These are phyloP conservation scores for Polyporus tsugae DNA, from an alignment of 1,284 basidiomycete species.

Conservation along the genomic window DNA sequence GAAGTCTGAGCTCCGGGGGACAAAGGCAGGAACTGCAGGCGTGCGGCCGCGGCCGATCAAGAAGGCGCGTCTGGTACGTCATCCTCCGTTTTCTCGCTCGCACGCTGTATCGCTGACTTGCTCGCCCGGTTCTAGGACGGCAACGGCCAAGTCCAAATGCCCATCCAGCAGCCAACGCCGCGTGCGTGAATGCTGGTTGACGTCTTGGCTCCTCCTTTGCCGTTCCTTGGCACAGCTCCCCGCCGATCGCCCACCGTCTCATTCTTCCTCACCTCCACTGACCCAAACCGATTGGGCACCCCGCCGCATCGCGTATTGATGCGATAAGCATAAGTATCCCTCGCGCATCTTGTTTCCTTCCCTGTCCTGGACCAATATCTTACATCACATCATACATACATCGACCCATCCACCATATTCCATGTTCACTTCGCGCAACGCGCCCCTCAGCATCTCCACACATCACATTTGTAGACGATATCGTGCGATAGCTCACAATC, in stretches of 20 bases:
- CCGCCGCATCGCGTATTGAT: background rate
- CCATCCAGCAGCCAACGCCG: constrained; percentile 36
- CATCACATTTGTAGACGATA: constrained; percentile 5
- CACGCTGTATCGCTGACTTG: constrained; percentile 10
- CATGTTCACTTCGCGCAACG: background rate
- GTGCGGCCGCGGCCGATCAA: constrained; percentile 75
- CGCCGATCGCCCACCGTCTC: background rate
- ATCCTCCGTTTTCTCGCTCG: constrained; percentile 1
- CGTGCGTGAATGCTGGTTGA: constrained; percentile 23
- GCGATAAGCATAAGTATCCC: background rate
- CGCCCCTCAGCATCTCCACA: background rate
- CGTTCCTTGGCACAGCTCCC: background rate
- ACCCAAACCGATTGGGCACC: constrained; percentile 5
- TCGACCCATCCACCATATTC: background rate
- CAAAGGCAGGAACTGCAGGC: constrained; percentile 53
- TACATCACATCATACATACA: constrained; percentile 10
- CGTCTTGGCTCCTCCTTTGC: background rate
- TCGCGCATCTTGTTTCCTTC: background rate
- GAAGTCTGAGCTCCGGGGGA: constrained; percentile 42
- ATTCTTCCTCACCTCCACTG: background rate
- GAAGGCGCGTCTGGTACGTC: constrained; percentile 77
- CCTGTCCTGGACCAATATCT: constrained; percentile 3
- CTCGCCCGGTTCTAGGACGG: constrained; percentile 24
- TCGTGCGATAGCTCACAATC: background rate
- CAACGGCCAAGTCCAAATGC: constrained; percentile 32